Evolutionary conservation across 2,329 filamentous ascomycete genomes (phyloP), one percentile per base, ranked within the genome.

Genomic region (Aspergillus flavus): DNA sequence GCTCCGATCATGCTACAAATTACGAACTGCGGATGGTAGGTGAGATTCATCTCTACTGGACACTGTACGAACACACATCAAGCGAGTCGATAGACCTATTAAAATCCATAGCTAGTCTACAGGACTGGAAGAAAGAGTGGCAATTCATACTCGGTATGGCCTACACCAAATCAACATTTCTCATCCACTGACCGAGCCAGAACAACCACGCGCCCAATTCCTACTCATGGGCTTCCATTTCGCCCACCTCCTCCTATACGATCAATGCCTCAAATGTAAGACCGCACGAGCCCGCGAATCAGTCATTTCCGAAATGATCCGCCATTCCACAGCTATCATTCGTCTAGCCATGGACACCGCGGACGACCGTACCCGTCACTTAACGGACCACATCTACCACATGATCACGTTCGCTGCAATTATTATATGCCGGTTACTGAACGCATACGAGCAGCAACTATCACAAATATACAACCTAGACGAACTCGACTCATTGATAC

Each of bases 351-450:
- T 82, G 66, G 76, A 80, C 14, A 81, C 79, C 3, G 71, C 77
- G 1, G 80, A 83, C 54, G 77, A 81, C 26, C 76, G 79, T 2
- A 82, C 80, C 1, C 74, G 75, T 16, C 80, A 83, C 66, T 67
- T 82, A 5, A 82, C 75, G 3, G 80, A 83, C 60, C 81, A 82
- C 57, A 80, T 82, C 23, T 83, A 82, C 62, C 80, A 82, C 62
- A 80, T 82, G 72, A 79, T 82, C 55, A 80, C 79, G 6, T 83
- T 82, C 59, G 76, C 81, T 0, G 80, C 71, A 2, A 69, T 73
- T 32, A 61, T 68, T 2, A 65, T 73, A 19, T 73, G 71, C 23
- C 75, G 79, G 32, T 58, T 82, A 2, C 64, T 81, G 4, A 73
- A 75, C 57, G 75, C 61, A 41, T 78, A 81, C 61, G 79, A 79